Evolutionary conservation across 2,329 filamentous ascomycete species (phyloP).

Genomic region (Apiospora rasikravindrae): DNA sequence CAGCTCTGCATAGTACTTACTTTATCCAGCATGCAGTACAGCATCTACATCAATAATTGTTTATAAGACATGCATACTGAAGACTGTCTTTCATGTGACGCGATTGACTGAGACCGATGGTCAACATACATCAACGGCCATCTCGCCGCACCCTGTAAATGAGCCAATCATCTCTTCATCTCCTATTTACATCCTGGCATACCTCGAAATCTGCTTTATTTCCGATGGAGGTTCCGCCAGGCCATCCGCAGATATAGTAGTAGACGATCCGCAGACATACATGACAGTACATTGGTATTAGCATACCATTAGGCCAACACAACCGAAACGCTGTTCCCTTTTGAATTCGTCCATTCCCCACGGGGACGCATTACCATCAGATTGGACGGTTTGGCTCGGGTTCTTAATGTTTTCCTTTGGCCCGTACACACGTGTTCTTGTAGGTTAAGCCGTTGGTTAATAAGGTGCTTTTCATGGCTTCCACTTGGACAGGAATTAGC

Average conservation of each 20-base stretch:
- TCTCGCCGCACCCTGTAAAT: background rate
- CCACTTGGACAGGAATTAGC: background rate
- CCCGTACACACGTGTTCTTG: background rate
- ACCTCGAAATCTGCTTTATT: background rate
- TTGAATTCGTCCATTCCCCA: slow-evolving; percentile 10
- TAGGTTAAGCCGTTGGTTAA: background rate
- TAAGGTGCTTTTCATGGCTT: slow-evolving; percentile 7
- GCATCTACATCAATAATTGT: background rate
- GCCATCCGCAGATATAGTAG: no score
- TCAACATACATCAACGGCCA: background rate
- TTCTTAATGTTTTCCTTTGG: background rate
- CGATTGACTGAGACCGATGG: background rate
- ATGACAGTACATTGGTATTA: background rate
- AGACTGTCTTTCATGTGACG: background rate
- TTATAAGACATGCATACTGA: background rate
- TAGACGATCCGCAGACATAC: background rate
- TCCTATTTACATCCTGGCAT: background rate
- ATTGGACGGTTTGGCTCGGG: slow-evolving; percentile 6
- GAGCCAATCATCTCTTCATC: background rate
- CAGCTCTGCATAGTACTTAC: background rate
- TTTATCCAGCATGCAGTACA: background rate
- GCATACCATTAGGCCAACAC: background rate
- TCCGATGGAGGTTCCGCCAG: background rate
- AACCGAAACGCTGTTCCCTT: slow-evolving; percentile 11
- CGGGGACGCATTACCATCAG: background rate